Evolutionary conservation across 2,329 filamentous ascomycete species (phyloP), one percentile per base, ranked within the genome.

Genomic region (Emydomyces testavorans): DNA sequence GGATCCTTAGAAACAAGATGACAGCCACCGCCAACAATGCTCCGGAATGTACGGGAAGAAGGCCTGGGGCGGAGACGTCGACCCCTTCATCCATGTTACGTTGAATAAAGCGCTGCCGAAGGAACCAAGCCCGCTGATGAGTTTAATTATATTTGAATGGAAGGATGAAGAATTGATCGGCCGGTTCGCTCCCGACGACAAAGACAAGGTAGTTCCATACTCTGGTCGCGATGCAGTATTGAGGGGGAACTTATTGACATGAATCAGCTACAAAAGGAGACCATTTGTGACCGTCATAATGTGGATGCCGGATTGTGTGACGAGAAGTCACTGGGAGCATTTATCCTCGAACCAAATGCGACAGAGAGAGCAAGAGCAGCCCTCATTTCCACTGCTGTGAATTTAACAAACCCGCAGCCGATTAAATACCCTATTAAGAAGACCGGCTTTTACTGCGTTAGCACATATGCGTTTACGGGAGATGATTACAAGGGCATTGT

Each of bases 401-500:
- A 94, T 62, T 74, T 96, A 44, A 90, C 87, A 54, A 73, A 85
- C 48, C 76, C 85, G 1, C 64, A 68, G 16, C 71, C 74, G 8
- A 78, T 94, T 63, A 85, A 87, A 53, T 98, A 96, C 63, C 74
- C 78, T 4, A 81, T 95, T 58, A 82, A 82, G 60, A 87, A 86
- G 65, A 98, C 92, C 0, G 92, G 92, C 23, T 98, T 95, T 68
- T 98, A 94, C 66, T 98, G 92, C 60, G 82, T 98, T 50, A 79
- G 85, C 45, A 92, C 87, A 1, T 81, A 80, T 54, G 76, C 76
- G 18, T 90, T 79, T 62, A 79, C 75, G 0, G 72, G 76, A 6
- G 65, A 75, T 50, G 74, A 85, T 37, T 98, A 93, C 62, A 77
- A 74, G 39, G 89, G 83, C 6, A 77, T 92, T 11, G 82, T 92